Conservation (phyloP, 495 filamentous ascomycete species). For the Aspergillus funiculosus region DNA sequence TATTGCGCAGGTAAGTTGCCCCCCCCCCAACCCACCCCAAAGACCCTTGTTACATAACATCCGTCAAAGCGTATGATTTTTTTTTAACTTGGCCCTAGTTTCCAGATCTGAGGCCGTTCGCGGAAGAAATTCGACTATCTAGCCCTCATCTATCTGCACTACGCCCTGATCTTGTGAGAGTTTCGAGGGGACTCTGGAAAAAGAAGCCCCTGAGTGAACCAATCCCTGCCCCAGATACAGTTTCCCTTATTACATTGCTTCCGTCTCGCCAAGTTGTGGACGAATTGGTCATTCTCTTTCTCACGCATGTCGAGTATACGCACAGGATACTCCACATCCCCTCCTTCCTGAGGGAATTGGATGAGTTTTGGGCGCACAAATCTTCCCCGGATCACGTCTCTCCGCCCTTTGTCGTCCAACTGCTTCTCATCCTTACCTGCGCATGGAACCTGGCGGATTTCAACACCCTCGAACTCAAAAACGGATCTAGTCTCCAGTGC, state of each 20-base stretch:
- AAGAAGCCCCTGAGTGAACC: slow-evolving; percentile 28
- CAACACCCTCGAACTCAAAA: slow-evolving; percentile 41
- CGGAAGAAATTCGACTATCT: slow-evolving; percentile 35
- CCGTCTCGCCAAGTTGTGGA: slow-evolving; percentile 46
- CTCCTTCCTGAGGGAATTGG: slow-evolving; percentile 51
- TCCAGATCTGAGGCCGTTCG: slow-evolving; percentile 37
- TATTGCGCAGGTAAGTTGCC: slow-evolving; percentile 32
- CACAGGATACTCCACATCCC: slow-evolving; percentile 56
- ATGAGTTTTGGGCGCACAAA: slow-evolving; percentile 40
- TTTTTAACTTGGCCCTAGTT: slow-evolving; percentile 32
- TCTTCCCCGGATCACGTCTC: slow-evolving; percentile 28
- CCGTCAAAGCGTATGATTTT: slow-evolving; percentile 3
- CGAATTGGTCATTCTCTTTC: slow-evolving; percentile 46
- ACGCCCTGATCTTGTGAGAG: slow-evolving; percentile 32
- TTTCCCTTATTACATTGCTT: slow-evolving; percentile 29
- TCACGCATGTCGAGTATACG: slow-evolving; percentile 50
- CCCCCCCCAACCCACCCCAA: too few relatives aligned
- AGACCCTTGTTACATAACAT: neutral
- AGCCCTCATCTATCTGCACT: slow-evolving; percentile 36
- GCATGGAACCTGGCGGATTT: slow-evolving; percentile 44
- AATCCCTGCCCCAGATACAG: slow-evolving; percentile 29
- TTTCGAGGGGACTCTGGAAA: slow-evolving; percentile 35
- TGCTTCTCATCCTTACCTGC: slow-evolving; percentile 61
- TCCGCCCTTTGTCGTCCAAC: slow-evolving; percentile 49
- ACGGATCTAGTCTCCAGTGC: slow-evolving; percentile 42